Evolutionary conservation across 2,329 filamentous ascomycete species (phyloP).

Genomic region (Pseudocercospora eumusae): DNA sequence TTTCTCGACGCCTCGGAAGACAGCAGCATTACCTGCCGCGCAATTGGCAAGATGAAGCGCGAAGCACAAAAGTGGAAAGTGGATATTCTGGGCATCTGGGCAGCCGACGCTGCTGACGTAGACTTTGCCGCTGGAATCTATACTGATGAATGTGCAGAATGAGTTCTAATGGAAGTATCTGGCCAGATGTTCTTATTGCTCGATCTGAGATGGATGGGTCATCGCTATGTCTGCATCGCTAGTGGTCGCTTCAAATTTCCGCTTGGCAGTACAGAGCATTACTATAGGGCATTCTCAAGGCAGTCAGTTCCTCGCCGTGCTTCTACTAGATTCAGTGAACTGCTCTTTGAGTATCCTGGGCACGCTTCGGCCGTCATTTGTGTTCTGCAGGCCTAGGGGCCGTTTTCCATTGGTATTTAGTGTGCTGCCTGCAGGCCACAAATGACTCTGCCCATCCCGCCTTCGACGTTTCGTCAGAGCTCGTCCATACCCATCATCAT

Average conservation of each 20-base stretch:
- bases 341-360: conserved; percentile 6
- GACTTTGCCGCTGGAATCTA: conserved; percentile 52
- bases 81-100: conserved; percentile 54
- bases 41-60: conserved; percentile 52
- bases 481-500: conserved; percentile 20
- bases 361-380: conserved; percentile 24
- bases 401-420: conserved; percentile 32
- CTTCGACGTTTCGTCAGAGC: conserved; percentile 23
- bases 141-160: conserved; percentile 12
- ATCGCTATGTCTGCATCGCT: not conserved
- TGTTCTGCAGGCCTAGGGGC: conserved; percentile 48
- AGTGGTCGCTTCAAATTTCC: too few species aligned
- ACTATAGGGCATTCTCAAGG: not conserved
- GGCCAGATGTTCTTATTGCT: not conserved
- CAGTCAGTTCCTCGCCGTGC: not conserved
- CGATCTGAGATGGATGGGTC: not conserved
- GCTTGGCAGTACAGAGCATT: not conserved
- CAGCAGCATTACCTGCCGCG: conserved; percentile 47
- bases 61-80: conserved; percentile 48
- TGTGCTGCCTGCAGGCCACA: conserved; percentile 5
- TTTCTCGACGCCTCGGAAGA: conserved; percentile 42
- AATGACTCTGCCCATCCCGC: conserved; percentile 12
- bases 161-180: not conserved
- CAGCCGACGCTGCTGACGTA: conserved; percentile 58
- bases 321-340: conserved; percentile 1